A percentile compares a stretch with the other conserved stretches of the same genome.
Conservation (phyloP, 768 basidiomycete genomes). For the Holtermanniella nyarrowii region DNA sequence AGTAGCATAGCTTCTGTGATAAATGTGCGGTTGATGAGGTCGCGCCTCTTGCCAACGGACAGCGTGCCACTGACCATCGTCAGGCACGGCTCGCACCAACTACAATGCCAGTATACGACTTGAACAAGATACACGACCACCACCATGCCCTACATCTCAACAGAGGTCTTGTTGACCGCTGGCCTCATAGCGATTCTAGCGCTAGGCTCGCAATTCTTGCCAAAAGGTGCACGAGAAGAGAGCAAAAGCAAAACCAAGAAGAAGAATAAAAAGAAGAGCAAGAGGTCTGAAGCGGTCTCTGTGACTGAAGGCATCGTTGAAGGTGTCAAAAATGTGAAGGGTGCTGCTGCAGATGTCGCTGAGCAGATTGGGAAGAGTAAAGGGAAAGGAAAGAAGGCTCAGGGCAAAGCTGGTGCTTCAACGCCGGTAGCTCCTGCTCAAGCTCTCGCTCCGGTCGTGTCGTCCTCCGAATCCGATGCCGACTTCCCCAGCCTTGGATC, state of each 20-base stretch:
- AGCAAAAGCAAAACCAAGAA: slow-evolving; percentile 2
- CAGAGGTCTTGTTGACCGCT: slow-evolving; percentile 27
- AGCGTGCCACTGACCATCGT: no score
- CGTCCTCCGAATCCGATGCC: not conserved
- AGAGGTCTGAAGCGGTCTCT: not conserved
- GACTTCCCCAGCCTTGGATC: not conserved
- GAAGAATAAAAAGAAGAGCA: slow-evolving; percentile 20
- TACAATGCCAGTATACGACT: no score
- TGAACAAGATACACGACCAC: no score
- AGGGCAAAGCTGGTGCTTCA: not conserved
- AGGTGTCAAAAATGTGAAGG: slow-evolving; percentile 1
- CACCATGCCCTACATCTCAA: slow-evolving; percentile 35
- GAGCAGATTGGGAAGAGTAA: not conserved
- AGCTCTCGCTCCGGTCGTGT: no score
- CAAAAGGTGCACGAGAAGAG: slow-evolving; percentile 1
- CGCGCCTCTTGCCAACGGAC: no score
- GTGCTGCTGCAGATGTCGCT: not conserved
- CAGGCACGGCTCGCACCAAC: no score
- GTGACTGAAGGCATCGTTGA: slow-evolving; percentile 1
- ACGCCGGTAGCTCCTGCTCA: not conserved
- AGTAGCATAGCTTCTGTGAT: no score
- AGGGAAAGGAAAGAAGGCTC: slow-evolving; percentile 6
- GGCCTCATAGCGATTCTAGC: slow-evolving; percentile 24
- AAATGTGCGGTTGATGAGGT: no score
- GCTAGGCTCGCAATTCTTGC: slow-evolving; percentile 26